Evolutionary conservation across 2,329 filamentous ascomycete species (phyloP).

Genomic region (Rhynchosporium secalis): DNA sequence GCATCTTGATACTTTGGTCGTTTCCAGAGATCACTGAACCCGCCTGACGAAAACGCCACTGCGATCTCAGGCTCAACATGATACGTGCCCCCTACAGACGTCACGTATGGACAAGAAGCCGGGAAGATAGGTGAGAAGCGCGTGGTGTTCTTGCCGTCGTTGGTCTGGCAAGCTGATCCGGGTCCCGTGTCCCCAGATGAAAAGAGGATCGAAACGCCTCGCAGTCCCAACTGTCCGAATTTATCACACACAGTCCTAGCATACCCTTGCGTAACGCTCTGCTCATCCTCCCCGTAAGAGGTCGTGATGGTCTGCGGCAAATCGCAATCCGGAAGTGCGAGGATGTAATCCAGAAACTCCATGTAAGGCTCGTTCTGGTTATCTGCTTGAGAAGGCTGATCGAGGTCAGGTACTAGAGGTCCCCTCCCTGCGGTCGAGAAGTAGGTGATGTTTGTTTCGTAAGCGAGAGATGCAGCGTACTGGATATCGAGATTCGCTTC

Average conservation of each 20-base stretch:
- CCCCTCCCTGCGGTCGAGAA: slow-evolving; percentile 54
- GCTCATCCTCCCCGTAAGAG: slow-evolving; percentile 68
- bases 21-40: slow-evolving; percentile 53
- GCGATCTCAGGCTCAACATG: slow-evolving; percentile 43
- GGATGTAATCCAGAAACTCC: slow-evolving; percentile 57
- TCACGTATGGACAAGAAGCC: slow-evolving; percentile 65
- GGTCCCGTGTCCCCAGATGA: slow-evolving; percentile 59
- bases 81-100: slow-evolving; percentile 60
- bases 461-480: slow-evolving; percentile 53
- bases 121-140: slow-evolving; percentile 61
- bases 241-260: slow-evolving; percentile 61
- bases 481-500: slow-evolving; percentile 61
- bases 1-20: slow-evolving; percentile 49
- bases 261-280: slow-evolving; percentile 61
- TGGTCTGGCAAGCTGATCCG: slow-evolving; percentile 52
- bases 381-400: slow-evolving; percentile 45
- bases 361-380: slow-evolving; percentile 69
- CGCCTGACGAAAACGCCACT: slow-evolving; percentile 48
- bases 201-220: slow-evolving; percentile 64
- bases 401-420: slow-evolving; percentile 43
- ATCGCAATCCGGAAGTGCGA: slow-evolving; percentile 47
- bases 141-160: slow-evolving; percentile 57
- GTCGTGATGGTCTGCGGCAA: slow-evolving; percentile 64
- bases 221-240: slow-evolving; percentile 62
- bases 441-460: slow-evolving; percentile 52